phyloP scores from a whole-genome alignment of 257 asterid species.

The Solanum virginianum region DNA sequence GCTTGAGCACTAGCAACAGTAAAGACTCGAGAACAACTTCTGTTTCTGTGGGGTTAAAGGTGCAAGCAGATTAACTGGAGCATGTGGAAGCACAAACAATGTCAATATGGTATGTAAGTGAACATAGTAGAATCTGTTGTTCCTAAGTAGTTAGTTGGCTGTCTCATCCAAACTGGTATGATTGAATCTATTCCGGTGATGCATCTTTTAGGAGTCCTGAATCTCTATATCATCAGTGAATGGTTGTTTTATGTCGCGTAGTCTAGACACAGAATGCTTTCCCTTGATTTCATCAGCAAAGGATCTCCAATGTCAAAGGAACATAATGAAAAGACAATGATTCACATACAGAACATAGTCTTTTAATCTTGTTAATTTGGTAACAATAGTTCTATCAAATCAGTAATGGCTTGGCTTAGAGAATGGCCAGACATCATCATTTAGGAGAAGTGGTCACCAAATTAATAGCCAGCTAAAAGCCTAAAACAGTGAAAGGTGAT shows the following conservation, averaged over 20 bases:
- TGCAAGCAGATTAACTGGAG: neutral
- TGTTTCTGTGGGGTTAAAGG: constrained; percentile 1
- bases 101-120: neutral
- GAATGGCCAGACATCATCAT: neutral
- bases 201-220: constrained; percentile 6
- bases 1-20: constrained; percentile 42
- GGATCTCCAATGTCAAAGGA: neutral
- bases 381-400: neutral
- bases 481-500: neutral
- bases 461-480: neutral
- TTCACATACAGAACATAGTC: neutral
- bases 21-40: constrained; percentile 43
- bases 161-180: neutral
- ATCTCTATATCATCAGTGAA: neutral
- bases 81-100: constrained; percentile 4
- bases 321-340: neutral
- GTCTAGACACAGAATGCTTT: constrained; percentile 15
- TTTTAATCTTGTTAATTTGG: neutral
- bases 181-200: constrained; percentile 8
- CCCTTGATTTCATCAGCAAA: constrained; percentile 32
- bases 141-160: neutral
- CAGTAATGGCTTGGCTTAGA: neutral
- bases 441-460: neutral
- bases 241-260: constrained; percentile 27
- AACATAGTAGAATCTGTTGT: constrained; percentile 7